A percentile compares a stretch with the other conserved stretches of the same genome.
Evolutionary conservation across 257 asterid species (phyloP).

Genomic region (Asclepias syriaca): DNA sequence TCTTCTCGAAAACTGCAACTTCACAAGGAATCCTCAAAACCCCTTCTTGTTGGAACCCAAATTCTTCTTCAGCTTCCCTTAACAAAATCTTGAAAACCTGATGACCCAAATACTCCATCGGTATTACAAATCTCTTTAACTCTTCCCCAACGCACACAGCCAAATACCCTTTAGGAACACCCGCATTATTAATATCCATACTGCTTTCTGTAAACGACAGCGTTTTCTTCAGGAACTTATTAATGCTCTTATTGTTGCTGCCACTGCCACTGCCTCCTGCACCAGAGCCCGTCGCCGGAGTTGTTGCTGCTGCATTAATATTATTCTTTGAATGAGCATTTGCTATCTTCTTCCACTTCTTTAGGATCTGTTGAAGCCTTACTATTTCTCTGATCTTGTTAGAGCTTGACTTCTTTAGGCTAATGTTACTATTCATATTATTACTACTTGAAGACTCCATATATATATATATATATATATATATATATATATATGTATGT

Average conservation of each 20-base stretch:
- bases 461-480: background rate
- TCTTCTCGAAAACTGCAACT: constrained; percentile 47
- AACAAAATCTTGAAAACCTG: constrained; percentile 52
- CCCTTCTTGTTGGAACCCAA: constrained; percentile 82
- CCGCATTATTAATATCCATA: too few species aligned
- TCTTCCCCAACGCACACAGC: constrained; percentile 69
- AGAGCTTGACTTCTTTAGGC: constrained; percentile 28
- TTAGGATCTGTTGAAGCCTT: constrained; percentile 77
- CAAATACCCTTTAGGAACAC: constrained; percentile 51
- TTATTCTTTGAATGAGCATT: constrained; percentile 14
- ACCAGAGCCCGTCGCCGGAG: too few species aligned
- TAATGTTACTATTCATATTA: too few species aligned
- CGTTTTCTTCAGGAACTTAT: constrained; percentile 71
- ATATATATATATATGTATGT: too few species aligned
- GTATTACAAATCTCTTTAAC: constrained; percentile 60
- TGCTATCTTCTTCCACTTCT: constrained; percentile 80
- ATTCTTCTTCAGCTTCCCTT: constrained; percentile 80
- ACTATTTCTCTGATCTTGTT: constrained; percentile 83
- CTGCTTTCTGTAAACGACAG: constrained; percentile 62
- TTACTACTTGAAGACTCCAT: background rate
- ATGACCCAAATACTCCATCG: constrained; percentile 57
- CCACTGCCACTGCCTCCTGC: background rate
- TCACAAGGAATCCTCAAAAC: constrained; percentile 68
- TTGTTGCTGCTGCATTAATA: constrained; percentile 7
- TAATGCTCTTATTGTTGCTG: constrained; percentile 35